Percentiles rank a stretch among this genome's conserved stretches.
Conservation (phyloP, 2,329 filamentous ascomycete genomes). For the Keithomyces neogunnii region DNA sequence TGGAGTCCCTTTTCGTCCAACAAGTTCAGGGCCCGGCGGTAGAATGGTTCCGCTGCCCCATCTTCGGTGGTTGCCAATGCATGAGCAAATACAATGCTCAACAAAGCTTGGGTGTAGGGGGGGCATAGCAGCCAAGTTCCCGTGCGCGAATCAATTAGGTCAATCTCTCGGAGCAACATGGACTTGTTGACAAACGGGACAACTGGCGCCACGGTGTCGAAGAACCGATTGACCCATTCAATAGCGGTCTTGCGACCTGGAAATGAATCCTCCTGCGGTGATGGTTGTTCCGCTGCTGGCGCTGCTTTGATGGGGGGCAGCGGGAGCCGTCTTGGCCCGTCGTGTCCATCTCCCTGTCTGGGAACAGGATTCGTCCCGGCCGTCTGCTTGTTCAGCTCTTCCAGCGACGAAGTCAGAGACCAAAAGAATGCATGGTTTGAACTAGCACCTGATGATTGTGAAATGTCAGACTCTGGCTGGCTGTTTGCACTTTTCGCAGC, state of each 20-base stretch:
- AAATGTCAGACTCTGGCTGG: neutral
- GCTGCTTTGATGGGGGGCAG: constrained; percentile 1
- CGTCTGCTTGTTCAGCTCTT: constrained; percentile 13
- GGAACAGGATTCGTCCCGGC: constrained; percentile 6
- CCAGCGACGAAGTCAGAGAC: constrained; percentile 16
- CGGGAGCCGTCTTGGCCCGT: constrained; percentile 1
- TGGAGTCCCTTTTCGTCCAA: constrained; percentile 17
- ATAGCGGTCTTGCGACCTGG: constrained; percentile 11
- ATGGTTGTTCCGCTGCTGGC: neutral
- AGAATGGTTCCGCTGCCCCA: constrained; percentile 16
- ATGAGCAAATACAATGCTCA: constrained; percentile 21
- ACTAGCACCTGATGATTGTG: constrained; percentile 14
- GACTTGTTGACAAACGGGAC: constrained; percentile 17
- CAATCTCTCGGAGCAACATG: constrained; percentile 12
- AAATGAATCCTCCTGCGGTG: constrained; percentile 7
- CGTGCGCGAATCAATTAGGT: constrained; percentile 8
- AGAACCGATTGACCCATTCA: constrained; percentile 16
- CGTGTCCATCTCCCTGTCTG: neutral
- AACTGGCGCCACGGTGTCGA: constrained; percentile 19
- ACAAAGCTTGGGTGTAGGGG: constrained; percentile 11
- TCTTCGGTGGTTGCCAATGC: constrained; percentile 14
- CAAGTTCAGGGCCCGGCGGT: constrained; percentile 15
- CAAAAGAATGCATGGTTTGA: constrained; percentile 22
- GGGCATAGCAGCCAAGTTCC: constrained; percentile 7
- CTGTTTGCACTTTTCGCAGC: neutral